Base-by-base conservation (phyloP, 495 filamentous ascomycete species). In the Umbilicaria muhlenbergii region DNA sequence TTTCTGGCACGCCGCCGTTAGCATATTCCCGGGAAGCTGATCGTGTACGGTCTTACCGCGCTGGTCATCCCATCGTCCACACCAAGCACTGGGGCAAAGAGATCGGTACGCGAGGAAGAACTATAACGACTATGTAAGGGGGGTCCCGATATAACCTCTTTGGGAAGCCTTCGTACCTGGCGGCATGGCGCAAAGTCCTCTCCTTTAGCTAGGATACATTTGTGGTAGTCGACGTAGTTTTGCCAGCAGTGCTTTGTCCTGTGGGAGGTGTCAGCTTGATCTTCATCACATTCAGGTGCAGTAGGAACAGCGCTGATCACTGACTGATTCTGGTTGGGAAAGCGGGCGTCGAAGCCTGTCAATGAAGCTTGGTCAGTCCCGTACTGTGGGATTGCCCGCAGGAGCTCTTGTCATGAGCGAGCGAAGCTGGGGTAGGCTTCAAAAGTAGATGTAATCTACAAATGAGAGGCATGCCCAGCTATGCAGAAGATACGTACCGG, bases 211-310 rank as follows among this genome's bases (percentile, higher is more conserved):
- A 82, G 68, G 64, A 93, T 81, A 70, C 92, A 99, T 75, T 96
- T 99, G 78, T 99, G 80, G 75, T 99, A 96, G 68, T 99, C 92
- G 73, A 99, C 92, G 68, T 99, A 99, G 74, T 98, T 91, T 59
- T 94, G 88, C 88, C 88, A 94, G 83, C 86, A 95, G 65, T 83
- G 78, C 69, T 83, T 81, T 60, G 78, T 81, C 62, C 73, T 77
- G 41, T 2, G 28, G 24, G 38, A 11, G 7, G 14, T 35, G 44
- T 51, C 8, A 49, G 37, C 14, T 16, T n/a, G 11, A 15, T 6
- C 18, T 28, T 38, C 16, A 21, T 16, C 8, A n/a, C 32, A 12
- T 2, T 11, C 14, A 28, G 18, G 1, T 6, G 31, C 14, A 16
- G 3, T 31, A 39, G 36, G 33, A 14, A 28, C 43, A 32, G 42